These are phyloP conservation scores for Pugionium dolabratum DNA, from an alignment of 345 rosid genomes.

Conservation along the genomic window DNA sequence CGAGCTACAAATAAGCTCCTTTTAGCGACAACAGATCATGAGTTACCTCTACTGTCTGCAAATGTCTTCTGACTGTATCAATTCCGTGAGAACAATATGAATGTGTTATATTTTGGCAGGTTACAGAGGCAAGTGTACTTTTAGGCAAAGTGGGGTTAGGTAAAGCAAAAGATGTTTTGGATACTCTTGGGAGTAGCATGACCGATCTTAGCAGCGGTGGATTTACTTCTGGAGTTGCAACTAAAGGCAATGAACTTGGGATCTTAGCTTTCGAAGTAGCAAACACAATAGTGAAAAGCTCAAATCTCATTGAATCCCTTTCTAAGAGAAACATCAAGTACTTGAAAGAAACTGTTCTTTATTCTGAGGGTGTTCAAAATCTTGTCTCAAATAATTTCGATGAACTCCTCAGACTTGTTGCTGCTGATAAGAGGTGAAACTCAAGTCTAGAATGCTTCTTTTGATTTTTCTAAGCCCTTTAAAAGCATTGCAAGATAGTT, in stretches of 20 bases:
- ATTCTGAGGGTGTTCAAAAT: constrained; percentile 73
- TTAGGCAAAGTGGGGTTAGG: constrained; percentile 83
- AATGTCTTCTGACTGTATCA: too few relatives aligned
- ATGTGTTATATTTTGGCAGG: constrained; percentile 45
- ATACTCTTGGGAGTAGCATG: constrained; percentile 92
- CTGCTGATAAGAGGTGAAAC: constrained; percentile 75
- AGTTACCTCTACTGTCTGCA: too few relatives aligned
- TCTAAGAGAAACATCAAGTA: constrained; percentile 54
- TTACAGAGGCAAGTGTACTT: constrained; percentile 66
- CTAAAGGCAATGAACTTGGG: constrained; percentile 70
- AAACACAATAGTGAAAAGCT: constrained; percentile 83
- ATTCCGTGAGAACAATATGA: not conserved
- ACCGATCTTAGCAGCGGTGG: constrained; percentile 72
- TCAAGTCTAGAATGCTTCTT: constrained; percentile 1
- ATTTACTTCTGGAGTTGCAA: constrained; percentile 65
- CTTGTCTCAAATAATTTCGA: constrained; percentile 70
- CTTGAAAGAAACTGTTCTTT: constrained; percentile 64
- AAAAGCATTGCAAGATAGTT: constrained; percentile 12
- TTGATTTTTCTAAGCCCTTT: constrained; percentile 4
- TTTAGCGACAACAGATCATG: not conserved
- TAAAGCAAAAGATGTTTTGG: constrained; percentile 83
- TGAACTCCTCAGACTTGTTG: constrained; percentile 69
- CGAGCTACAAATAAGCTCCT: not conserved
- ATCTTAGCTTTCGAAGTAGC: constrained; percentile 93
- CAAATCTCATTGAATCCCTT: constrained; percentile 83